Evolutionary conservation across 331 rosid genomes (phyloP).

Genomic region (Telfairia occidentalis): DNA sequence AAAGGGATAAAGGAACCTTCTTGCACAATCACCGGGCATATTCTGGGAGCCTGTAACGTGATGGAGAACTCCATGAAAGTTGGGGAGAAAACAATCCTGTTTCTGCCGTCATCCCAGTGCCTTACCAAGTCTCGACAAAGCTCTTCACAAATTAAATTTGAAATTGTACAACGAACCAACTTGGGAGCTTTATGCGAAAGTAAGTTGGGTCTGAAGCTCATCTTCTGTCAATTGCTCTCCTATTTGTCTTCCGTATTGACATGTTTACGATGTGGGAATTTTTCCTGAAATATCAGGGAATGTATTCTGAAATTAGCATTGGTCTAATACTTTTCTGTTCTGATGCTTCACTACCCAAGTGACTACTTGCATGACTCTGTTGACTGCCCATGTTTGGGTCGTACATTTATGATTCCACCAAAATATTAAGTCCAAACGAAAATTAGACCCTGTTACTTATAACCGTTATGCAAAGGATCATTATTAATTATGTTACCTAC

Average conservation of each 20-base stretch:
- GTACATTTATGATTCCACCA: neutral
- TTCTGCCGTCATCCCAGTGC: slow-evolving; percentile 44
- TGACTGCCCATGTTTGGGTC: neutral
- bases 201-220: slow-evolving; percentile 19
- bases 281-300: neutral
- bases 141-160: slow-evolving; percentile 41
- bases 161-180: slow-evolving; percentile 43
- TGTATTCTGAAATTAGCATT: neutral
- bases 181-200: slow-evolving; percentile 63
- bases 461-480: neutral
- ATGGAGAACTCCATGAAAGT: slow-evolving; percentile 39
- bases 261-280: neutral
- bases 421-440: neutral
- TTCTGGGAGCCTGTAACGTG: slow-evolving; percentile 36
- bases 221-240: slow-evolving; percentile 5
- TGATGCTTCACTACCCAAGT: neutral
- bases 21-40: slow-evolving; percentile 52
- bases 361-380: neutral
- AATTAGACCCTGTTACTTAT: neutral
- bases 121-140: slow-evolving; percentile 28
- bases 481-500: neutral
- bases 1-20: slow-evolving; percentile 19
- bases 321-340: neutral
- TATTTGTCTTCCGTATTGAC: neutral
- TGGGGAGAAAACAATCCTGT: slow-evolving; percentile 52